A percentile compares a stretch with the other conserved stretches of the same genome.
Evolutionary conservation across 2,329 filamentous ascomycete genomes (phyloP).

Genomic region (Coniella lustricola): DNA sequence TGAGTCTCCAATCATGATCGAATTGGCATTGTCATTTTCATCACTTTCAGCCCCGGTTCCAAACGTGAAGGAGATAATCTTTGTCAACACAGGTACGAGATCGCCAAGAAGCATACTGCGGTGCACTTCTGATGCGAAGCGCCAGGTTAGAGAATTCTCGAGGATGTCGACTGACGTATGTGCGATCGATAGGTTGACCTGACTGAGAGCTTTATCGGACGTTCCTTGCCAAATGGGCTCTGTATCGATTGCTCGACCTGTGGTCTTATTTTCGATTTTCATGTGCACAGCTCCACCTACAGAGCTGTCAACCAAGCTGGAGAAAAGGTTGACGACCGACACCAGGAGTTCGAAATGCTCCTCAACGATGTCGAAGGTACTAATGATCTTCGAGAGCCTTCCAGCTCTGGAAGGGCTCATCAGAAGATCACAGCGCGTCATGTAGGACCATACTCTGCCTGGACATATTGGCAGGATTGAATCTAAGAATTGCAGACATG

Average conservation of each 20-base stretch:
- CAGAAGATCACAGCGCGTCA: conserved; percentile 74
- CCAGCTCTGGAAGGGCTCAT: conserved; percentile 70
- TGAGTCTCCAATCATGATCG: not conserved
- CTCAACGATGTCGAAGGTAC: conserved; percentile 71
- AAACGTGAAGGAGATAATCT: conserved; percentile 65
- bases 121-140: conserved; percentile 63
- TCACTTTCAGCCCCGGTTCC: conserved; percentile 54
- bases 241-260: conserved; percentile 36
- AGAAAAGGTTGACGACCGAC: conserved; percentile 67
- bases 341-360: conserved; percentile 73
- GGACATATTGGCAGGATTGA: conserved; percentile 68
- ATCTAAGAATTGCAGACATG: conserved; percentile 75
- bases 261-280: conserved; percentile 46
- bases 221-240: conserved; percentile 60
- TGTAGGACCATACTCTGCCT: conserved; percentile 81
- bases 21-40: conserved; percentile 30
- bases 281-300: conserved; percentile 62
- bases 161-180: conserved; percentile 75
- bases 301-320: conserved; percentile 67
- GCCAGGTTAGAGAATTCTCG: conserved; percentile 81
- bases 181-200: conserved; percentile 64
- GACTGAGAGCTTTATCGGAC: conserved; percentile 69
- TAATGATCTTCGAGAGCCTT: conserved; percentile 69
- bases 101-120: conserved; percentile 60
- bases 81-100: conserved; percentile 64